A percentile compares a stretch with the other conserved stretches of the same genome.
phyloP scores from a whole-genome alignment of 2,329 filamentous ascomycete species.

The Macrophomina tecta region DNA sequence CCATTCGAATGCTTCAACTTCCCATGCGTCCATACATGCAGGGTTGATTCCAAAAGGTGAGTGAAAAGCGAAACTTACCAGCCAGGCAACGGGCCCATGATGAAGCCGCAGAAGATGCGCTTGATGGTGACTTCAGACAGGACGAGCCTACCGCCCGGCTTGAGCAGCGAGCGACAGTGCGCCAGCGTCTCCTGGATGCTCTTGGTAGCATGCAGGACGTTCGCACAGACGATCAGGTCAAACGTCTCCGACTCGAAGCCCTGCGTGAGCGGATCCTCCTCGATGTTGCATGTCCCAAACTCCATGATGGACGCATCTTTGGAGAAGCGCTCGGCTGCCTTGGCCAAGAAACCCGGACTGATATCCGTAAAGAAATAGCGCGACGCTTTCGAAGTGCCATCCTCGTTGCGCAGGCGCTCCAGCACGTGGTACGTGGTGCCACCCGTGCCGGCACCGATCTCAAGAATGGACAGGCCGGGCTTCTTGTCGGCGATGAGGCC shows the following conservation, averaged over 20 bases:
- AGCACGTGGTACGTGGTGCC: conserved; percentile 23
- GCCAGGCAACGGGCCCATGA: conserved; percentile 35
- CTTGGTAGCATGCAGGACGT: conserved; percentile 30
- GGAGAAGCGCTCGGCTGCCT: conserved; percentile 13
- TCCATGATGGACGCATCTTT: conserved; percentile 11
- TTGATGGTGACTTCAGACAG: conserved; percentile 32
- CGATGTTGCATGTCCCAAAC: conserved; percentile 25
- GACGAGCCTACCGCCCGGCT: conserved; percentile 53
- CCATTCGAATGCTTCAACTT: too few relatives aligned
- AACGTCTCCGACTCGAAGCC: conserved; percentile 22
- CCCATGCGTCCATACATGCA: too few relatives aligned
- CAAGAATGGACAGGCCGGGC: conserved; percentile 23
- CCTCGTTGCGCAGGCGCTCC: background rate
- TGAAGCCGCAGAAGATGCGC: conserved; percentile 8
- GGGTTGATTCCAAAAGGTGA: background rate
- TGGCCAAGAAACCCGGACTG: conserved; percentile 33
- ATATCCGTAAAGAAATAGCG: conserved; percentile 35
- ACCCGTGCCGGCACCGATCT: conserved; percentile 31
- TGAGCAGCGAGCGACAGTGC: conserved; percentile 32
- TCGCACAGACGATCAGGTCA: conserved; percentile 25
- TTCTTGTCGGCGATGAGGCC: background rate
- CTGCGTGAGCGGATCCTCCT: conserved; percentile 26
- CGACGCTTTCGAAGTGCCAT: background rate
- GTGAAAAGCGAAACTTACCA: conserved; percentile 35
- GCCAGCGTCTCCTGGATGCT: conserved; percentile 28